A percentile compares a stretch with the other conserved stretches of the same genome.
phyloP scores from a whole-genome alignment of 2,329 filamentous ascomycete species.

The Calonectria henricotiae region DNA sequence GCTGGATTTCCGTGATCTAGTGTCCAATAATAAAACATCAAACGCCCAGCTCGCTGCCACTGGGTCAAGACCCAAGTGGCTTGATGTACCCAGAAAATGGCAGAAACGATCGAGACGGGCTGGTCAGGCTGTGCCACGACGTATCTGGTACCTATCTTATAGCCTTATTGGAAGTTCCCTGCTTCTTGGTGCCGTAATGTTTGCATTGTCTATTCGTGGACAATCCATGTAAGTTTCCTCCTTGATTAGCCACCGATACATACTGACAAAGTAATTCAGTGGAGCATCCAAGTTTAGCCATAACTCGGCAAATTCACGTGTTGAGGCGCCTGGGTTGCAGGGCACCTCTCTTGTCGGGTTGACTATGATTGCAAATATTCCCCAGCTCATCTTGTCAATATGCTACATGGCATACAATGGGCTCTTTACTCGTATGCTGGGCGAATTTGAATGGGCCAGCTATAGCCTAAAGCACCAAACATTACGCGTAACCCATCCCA shows the following conservation, averaged over 20 bases:
- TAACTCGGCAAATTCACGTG: slow-evolving; percentile 26
- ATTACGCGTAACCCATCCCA: slow-evolving; percentile 41
- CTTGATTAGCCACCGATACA: neutral
- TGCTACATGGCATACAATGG: slow-evolving; percentile 43
- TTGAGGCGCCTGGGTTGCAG: rapidly evolving
- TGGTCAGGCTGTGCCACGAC: slow-evolving; percentile 36
- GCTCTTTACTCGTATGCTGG: slow-evolving; percentile 43
- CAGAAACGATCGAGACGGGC: neutral
- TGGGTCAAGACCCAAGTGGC: slow-evolving; percentile 21
- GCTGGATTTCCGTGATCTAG: slow-evolving; percentile 25
- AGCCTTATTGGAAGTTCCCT: slow-evolving; percentile 39
- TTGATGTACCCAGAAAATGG: slow-evolving; percentile 37
- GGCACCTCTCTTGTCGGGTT: neutral
- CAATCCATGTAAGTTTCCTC: slow-evolving; percentile 35
- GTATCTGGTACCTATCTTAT: slow-evolving; percentile 38
- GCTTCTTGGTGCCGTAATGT: slow-evolving; percentile 28
- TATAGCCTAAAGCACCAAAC: slow-evolving; percentile 37
- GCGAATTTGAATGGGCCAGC: slow-evolving; percentile 43
- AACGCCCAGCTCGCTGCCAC: neutral
- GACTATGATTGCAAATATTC: slow-evolving; percentile 40
- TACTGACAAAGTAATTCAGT: slow-evolving; percentile 23
- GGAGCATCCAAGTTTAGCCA: slow-evolving; percentile 28
- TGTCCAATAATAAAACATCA: neutral
- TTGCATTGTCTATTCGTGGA: slow-evolving; percentile 8
- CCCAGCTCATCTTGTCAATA: slow-evolving; percentile 40